Percentiles rank a stretch among this genome's conserved stretches.
Conservation (phyloP, 2,329 filamentous ascomycete species). For the Pyrenochaeta sp. region DNA sequence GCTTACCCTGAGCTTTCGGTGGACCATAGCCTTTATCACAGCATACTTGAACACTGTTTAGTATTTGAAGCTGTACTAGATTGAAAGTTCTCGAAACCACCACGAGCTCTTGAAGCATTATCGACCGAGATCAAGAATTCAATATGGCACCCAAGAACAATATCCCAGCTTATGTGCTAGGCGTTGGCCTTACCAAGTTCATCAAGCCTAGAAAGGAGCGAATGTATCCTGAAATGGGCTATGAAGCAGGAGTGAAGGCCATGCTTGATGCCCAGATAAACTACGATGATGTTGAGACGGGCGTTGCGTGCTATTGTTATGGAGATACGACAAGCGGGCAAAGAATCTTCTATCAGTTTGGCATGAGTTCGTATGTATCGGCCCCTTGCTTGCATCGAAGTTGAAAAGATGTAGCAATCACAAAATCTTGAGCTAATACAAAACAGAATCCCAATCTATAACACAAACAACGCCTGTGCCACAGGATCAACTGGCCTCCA, state of each 20-base stretch:
- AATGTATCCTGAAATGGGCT: constrained; percentile 91
- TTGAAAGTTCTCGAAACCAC: neutral
- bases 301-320: constrained; percentile 94
- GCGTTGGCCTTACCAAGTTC: constrained; percentile 98
- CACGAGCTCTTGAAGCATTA: neutral
- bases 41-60: neutral
- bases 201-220: constrained; percentile 94
- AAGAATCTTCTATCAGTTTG: constrained; percentile 97
- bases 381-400: neutral
- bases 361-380: constrained; percentile 72
- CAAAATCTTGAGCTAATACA: constrained; percentile 38
- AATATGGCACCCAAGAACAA: constrained; percentile 39
- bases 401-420: neutral
- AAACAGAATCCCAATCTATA: constrained; percentile 83
- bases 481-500: constrained; percentile 88
- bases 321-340: constrained; percentile 94
- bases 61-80: neutral
- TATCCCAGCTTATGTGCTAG: constrained; percentile 78
- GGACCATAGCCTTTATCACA: neutral
- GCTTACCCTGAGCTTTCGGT: neutral
- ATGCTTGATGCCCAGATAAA: constrained; percentile 84
- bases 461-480: constrained; percentile 98
- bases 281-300: constrained; percentile 95
- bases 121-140: neutral
- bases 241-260: constrained; percentile 88